Evolutionary conservation across 2,329 filamentous ascomycete genomes (phyloP).

Genomic region (Beauveria australis): DNA sequence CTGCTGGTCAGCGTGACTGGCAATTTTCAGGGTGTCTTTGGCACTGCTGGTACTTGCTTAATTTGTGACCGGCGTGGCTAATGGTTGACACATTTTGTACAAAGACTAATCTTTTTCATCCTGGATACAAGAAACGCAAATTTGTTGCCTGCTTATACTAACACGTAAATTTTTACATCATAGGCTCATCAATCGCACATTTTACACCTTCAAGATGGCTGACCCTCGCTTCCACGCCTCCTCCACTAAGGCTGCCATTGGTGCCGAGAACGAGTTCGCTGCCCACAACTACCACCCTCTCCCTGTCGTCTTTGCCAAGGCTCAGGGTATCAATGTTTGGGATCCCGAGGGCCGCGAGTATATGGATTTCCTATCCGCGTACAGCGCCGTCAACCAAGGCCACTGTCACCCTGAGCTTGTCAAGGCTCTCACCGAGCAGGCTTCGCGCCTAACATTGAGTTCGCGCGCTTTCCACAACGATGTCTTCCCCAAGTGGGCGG

Average conservation of each 20-base stretch:
- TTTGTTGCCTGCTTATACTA: neutral
- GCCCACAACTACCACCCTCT: constrained; percentile 99
- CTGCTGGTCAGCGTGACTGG: neutral
- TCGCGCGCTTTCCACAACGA: constrained; percentile 97
- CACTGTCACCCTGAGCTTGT: constrained; percentile 96
- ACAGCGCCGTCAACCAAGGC: constrained; percentile 95
- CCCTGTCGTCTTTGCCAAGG: constrained; percentile 84
- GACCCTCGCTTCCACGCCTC: constrained; percentile 56
- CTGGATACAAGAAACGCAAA: neutral
- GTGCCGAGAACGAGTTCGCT: constrained; percentile 72
- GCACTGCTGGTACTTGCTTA: neutral
- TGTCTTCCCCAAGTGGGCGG: constrained; percentile 91
- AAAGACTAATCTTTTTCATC: neutral
- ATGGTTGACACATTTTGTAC: neutral
- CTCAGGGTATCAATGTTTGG: constrained; percentile 84
- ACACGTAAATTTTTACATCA: neutral
- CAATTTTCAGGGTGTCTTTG: neutral
- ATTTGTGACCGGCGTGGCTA: neutral
- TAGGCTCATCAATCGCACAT: neutral
- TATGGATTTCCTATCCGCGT: constrained; percentile 95
- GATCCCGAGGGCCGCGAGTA: constrained; percentile 94
- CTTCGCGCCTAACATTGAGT: constrained; percentile 79
- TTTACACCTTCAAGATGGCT: constrained; percentile 37
- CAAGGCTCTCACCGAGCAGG: constrained; percentile 83
- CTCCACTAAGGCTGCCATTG: constrained; percentile 72